A percentile compares a stretch with the other conserved stretches of the same genome.
Evolutionary conservation across 2,329 filamentous ascomycete species (phyloP).

Genomic region (Cladosporium sp.): DNA sequence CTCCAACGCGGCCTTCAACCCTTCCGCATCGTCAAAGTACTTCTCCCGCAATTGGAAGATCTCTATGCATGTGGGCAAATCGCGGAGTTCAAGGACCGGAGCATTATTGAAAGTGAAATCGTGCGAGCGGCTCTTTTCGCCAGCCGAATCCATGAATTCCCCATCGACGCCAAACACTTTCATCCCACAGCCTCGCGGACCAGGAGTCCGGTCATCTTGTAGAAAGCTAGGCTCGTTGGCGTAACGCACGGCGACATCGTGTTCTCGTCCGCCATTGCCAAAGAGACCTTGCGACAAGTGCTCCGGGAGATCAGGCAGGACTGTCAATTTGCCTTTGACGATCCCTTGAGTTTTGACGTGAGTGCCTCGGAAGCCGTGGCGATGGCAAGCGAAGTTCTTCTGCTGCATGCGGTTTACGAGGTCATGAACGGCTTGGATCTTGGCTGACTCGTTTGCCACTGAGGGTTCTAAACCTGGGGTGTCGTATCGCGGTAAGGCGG

Average conservation of each 20-base stretch:
- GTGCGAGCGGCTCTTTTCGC: conserved; percentile 18
- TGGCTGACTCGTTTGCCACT: conserved; percentile 16
- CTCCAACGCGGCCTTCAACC: conserved; percentile 21
- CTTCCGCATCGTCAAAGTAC: conserved; percentile 25
- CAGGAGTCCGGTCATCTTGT: conserved; percentile 18
- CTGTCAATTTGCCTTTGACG: conserved; percentile 21
- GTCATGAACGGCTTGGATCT: conserved; percentile 14
- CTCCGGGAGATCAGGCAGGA: conserved; percentile 20
- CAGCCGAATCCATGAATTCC: conserved; percentile 15
- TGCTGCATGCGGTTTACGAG: conserved; percentile 18
- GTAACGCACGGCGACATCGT: conserved; percentile 15
- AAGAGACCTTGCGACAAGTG: conserved; percentile 21
- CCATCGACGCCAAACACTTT: conserved; percentile 23
- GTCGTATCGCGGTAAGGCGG: not conserved
- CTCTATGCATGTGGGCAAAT: conserved; percentile 31
- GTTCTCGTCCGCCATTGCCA: conserved; percentile 27
- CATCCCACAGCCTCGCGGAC: conserved; percentile 20
- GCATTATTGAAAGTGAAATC: conserved; percentile 34
- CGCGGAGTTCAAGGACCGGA: conserved; percentile 29
- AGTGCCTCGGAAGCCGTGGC: conserved; percentile 19
- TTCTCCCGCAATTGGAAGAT: conserved; percentile 30
- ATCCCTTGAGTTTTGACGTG: conserved; percentile 22
- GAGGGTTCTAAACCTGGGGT: conserved; percentile 8
- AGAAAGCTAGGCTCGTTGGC: conserved; percentile 22
- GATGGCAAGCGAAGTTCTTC: conserved; percentile 20